Percentiles rank a stretch among this genome's conserved stretches.
Conservation (phyloP, 1,284 basidiomycete species). For the Sanghuangporus sanghuang region DNA sequence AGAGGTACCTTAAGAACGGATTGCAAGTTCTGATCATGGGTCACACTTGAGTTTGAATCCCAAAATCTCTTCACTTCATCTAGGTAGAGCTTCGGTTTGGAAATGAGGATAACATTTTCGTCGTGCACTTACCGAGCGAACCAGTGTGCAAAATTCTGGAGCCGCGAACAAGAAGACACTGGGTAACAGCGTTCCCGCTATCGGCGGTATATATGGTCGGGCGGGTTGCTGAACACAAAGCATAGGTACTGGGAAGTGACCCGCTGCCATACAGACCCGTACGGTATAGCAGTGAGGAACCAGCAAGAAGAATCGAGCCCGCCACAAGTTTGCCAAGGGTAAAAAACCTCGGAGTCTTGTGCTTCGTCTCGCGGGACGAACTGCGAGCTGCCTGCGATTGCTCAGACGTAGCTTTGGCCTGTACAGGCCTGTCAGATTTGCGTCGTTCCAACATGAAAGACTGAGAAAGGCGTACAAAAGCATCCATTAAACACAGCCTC, state of each 20-base stretch:
- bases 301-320: background rate
- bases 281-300: background rate
- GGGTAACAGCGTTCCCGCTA: constrained; percentile 37
- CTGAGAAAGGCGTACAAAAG: background rate
- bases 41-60: background rate
- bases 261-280: background rate
- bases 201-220: constrained; percentile 59
- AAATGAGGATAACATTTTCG: constrained; percentile 12
- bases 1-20: background rate
- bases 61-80: constrained; percentile 32
- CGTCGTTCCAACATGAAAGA: background rate
- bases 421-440: background rate
- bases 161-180: constrained; percentile 56
- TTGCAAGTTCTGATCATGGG: background rate
- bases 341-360: background rate
- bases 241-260: constrained; percentile 35
- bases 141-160: constrained; percentile 49
- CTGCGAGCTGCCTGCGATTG: background rate
- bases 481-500: background rate
- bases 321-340: background rate
- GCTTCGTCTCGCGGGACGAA: background rate
- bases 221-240: constrained; percentile 51
- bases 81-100: constrained; percentile 21
- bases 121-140: constrained; percentile 40
- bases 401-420: background rate